A percentile compares a stretch with the other conserved stretches of the same genome.
phyloP scores from a whole-genome alignment of 768 basidiomycete species.

The Russula sp. region DNA sequence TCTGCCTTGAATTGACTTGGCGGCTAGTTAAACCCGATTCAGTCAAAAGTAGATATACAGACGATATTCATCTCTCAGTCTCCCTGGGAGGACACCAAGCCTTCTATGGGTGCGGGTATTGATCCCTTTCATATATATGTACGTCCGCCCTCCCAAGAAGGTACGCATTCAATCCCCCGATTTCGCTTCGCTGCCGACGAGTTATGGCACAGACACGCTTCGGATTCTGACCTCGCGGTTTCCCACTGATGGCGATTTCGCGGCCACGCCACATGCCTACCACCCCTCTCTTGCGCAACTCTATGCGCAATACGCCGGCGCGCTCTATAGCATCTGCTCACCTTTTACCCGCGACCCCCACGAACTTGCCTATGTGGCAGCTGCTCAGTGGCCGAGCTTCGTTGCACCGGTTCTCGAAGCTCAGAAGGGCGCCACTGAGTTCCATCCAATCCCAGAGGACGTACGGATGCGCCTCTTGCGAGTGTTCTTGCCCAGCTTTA shows the following conservation, averaged over 20 bases:
- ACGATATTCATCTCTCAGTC: constrained; percentile 59
- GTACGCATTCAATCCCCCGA: constrained; percentile 33
- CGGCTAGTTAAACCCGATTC: not conserved
- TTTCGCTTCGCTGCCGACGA: not conserved
- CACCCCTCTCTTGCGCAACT: constrained; percentile 51
- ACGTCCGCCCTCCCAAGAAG: constrained; percentile 47
- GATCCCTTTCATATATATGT: constrained; percentile 68
- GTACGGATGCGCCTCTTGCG: constrained; percentile 60
- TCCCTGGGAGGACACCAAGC: constrained; percentile 69
- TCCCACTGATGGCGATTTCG: constrained; percentile 18
- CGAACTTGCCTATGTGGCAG: constrained; percentile 70
- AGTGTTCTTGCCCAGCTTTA: constrained; percentile 58
- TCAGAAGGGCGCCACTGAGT: constrained; percentile 25
- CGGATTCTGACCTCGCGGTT: constrained; percentile 39
- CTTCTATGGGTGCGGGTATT: constrained; percentile 59
- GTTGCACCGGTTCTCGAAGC: constrained; percentile 58
- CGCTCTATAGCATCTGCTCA: constrained; percentile 55
- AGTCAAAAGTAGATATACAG: constrained; percentile 56
- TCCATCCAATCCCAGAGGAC: constrained; percentile 29
- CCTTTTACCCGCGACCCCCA: constrained; percentile 60
- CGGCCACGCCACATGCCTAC: constrained; percentile 34
- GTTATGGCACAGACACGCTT: constrained; percentile 29
- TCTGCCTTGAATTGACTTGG: constrained; percentile 3
- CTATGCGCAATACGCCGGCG: constrained; percentile 56
- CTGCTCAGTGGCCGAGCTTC: constrained; percentile 78